phyloP scores from a whole-genome alignment of 2,329 filamentous ascomycete genomes.

The Calycina herbarum region DNA sequence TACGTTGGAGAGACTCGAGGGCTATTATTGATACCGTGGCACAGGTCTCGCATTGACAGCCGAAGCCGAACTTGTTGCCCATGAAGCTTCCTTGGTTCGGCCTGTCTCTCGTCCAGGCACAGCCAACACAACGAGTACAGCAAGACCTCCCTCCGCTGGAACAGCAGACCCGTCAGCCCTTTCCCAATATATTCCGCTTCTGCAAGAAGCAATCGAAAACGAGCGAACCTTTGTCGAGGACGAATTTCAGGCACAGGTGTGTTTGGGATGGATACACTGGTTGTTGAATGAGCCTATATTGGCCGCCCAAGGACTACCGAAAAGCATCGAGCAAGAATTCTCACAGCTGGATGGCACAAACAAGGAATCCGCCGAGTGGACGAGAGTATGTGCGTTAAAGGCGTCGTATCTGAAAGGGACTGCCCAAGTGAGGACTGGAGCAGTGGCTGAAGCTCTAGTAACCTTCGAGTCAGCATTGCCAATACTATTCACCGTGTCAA shows the following conservation, averaged over 20 bases:
- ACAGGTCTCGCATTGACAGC: conserved; percentile 69
- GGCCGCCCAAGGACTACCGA: conserved; percentile 62
- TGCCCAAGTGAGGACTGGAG: conserved; percentile 51
- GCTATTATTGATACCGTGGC: conserved; percentile 24
- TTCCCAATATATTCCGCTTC: conserved; percentile 38
- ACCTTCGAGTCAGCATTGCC: conserved; percentile 67
- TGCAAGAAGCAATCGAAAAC: conserved; percentile 57
- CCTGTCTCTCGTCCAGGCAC: conserved; percentile 22
- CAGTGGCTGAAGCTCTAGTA: conserved; percentile 59
- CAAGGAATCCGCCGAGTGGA: conserved; percentile 66
- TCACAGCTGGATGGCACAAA: conserved; percentile 53
- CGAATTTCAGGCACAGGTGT: conserved; percentile 77
- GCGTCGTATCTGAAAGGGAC: conserved; percentile 75
- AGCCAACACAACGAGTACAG: conserved; percentile 16
- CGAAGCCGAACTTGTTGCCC: conserved; percentile 66
- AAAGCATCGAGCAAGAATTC: conserved; percentile 57
- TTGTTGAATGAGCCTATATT: conserved; percentile 66
- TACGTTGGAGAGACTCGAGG: conserved; percentile 1
- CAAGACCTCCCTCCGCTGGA: conserved; percentile 22
- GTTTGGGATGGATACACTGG: conserved; percentile 84
- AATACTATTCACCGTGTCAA: conserved; percentile 56
- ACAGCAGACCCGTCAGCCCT: conserved; percentile 30
- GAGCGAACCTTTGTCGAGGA: conserved; percentile 57
- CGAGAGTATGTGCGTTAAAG: conserved; percentile 78
- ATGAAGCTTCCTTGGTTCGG: conserved; percentile 47